phyloP scores from a whole-genome alignment of 1,284 basidiomycete genomes.

The Cerioporus squamosus region DNA sequence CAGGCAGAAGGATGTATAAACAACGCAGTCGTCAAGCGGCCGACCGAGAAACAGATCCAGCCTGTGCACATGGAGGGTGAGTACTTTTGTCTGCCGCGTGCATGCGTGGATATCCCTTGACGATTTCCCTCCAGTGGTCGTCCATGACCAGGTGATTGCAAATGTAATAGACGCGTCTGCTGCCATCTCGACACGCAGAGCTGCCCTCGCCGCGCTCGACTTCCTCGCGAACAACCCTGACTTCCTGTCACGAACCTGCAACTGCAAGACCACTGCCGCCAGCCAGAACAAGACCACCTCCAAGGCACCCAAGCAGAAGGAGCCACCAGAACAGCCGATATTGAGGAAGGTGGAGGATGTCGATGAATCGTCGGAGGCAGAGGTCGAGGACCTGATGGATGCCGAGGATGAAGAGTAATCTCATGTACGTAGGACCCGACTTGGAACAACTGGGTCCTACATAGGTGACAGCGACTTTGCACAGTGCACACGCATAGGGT shows the following conservation, averaged over 20 bases:
- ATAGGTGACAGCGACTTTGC: no score
- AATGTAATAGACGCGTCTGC: slow-evolving; percentile 54
- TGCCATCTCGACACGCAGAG: slow-evolving; percentile 58
- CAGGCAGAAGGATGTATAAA: slow-evolving; percentile 71
- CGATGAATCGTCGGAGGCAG: slow-evolving; percentile 9
- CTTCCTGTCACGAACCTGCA: slow-evolving; percentile 64
- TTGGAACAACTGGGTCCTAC: no score
- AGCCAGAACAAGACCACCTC: slow-evolving; percentile 35
- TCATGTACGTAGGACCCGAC: no score
- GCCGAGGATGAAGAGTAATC: slow-evolving; percentile 6
- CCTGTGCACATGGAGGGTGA: slow-evolving; percentile 28
- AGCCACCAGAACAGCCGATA: slow-evolving; percentile 21
- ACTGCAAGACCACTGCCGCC: slow-evolving; percentile 47
- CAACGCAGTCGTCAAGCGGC: slow-evolving; percentile 56
- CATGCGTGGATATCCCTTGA: not conserved
- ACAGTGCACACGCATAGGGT: not conserved
- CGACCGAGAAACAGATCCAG: slow-evolving; percentile 10
- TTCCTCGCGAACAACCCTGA: slow-evolving; percentile 64
- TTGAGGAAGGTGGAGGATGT: slow-evolving; percentile 4
- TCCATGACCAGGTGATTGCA: slow-evolving; percentile 69
- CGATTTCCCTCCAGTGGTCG: slow-evolving; percentile 48
- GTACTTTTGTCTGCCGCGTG: not conserved
- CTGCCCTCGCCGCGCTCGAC: slow-evolving; percentile 65
- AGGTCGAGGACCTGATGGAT: slow-evolving; percentile 18
- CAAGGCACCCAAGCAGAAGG: slow-evolving; percentile 37